phyloP scores from a whole-genome alignment of 2,329 filamentous ascomycete genomes.

The Arthrinium puccinioides region DNA sequence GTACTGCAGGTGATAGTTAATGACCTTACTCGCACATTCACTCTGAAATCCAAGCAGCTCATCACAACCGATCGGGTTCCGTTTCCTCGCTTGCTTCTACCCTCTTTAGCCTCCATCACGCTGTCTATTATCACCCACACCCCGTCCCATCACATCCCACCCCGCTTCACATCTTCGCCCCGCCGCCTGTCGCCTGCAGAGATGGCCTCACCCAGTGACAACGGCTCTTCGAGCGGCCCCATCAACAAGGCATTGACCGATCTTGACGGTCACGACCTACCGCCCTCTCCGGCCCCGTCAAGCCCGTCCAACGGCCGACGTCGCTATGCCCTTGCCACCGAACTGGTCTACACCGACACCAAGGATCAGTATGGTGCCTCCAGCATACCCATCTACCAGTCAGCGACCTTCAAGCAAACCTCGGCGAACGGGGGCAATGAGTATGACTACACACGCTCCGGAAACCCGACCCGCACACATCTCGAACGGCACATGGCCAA shows the following conservation, averaged over 20 bases:
- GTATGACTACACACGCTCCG: slow-evolving; percentile 97
- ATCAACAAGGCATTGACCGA: slow-evolving; percentile 58
- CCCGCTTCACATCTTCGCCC: too few species aligned
- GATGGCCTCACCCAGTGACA: slow-evolving; percentile 20
- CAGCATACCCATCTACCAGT: slow-evolving; percentile 96
- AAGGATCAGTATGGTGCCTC: slow-evolving; percentile 96
- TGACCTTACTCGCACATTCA: too few species aligned
- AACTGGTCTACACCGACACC: slow-evolving; percentile 91
- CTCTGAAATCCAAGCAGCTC: too few species aligned
- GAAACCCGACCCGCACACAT: slow-evolving; percentile 93
- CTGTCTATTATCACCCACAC: background rate
- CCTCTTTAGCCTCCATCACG: too few species aligned
- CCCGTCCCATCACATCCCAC: background rate
- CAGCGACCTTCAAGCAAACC: slow-evolving; percentile 94
- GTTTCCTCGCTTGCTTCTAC: too few species aligned
- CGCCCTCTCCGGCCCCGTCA: slow-evolving; percentile 87
- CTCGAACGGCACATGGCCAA: slow-evolving; percentile 95
- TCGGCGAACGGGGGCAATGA: slow-evolving; percentile 75
- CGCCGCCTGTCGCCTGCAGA: background rate
- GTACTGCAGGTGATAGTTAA: too few species aligned
- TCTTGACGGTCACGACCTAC: slow-evolving; percentile 75
- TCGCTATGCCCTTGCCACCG: slow-evolving; percentile 89
- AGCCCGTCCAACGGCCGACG: slow-evolving; percentile 74
- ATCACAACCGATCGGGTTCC: too few species aligned
- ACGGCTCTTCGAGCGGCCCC: slow-evolving; percentile 25